Conservation (phyloP, 495 filamentous ascomycete genomes). For the Lasiosphaeria ovina region DNA sequence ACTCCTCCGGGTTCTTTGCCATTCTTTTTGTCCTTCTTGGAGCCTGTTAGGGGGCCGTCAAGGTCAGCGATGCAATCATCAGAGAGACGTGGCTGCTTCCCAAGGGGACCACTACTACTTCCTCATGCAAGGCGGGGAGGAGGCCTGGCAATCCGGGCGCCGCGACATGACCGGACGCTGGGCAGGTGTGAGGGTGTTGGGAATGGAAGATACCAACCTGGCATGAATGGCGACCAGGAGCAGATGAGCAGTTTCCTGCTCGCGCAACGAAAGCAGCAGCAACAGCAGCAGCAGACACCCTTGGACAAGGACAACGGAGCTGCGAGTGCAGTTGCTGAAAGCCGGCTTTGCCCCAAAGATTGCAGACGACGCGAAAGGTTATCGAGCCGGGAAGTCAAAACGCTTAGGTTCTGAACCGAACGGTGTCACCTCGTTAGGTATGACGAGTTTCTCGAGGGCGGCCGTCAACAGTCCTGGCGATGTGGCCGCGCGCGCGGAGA, state of each 20-base stretch:
- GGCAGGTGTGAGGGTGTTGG: not conserved
- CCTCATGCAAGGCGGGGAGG: not conserved
- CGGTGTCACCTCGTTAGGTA: too few species aligned
- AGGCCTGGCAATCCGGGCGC: not conserved
- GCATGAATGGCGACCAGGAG: conserved; percentile 41
- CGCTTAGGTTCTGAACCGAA: too few species aligned
- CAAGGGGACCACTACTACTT: not conserved
- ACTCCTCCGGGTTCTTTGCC: conserved; percentile 50
- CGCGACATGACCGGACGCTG: not conserved
- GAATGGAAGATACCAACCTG: conserved; percentile 35
- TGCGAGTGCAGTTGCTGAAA: not conserved
- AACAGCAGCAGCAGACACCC: conserved; percentile 12
- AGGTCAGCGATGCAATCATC: conserved; percentile 19
- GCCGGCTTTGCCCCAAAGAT: too few species aligned
- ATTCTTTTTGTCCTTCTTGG: conserved; percentile 53
- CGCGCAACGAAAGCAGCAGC: conserved; percentile 7
- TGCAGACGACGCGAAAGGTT: too few species aligned
- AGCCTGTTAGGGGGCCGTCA: conserved; percentile 24
- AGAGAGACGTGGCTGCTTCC: conserved; percentile 9
- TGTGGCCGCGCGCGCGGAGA: too few species aligned
- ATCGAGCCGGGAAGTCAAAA: too few species aligned
- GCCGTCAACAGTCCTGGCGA: too few species aligned
- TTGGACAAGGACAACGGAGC: not conserved
- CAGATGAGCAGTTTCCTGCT: conserved; percentile 40
- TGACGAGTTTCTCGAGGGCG: too few species aligned